Evolutionary conservation across 2,329 filamentous ascomycete genomes (phyloP).

Genomic region (Fusarium ramigenum): DNA sequence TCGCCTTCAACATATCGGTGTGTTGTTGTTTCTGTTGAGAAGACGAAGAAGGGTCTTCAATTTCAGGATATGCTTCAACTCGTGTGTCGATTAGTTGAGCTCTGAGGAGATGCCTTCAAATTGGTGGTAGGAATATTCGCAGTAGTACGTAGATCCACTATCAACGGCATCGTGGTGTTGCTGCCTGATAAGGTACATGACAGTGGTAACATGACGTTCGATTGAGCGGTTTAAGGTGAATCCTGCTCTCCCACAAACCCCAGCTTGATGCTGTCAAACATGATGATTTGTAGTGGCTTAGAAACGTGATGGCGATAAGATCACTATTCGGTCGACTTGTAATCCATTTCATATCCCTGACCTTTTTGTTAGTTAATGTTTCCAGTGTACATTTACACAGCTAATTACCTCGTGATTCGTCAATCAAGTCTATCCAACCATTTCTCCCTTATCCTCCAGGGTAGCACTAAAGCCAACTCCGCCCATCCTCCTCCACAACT

Average conservation of each 20-base stretch:
- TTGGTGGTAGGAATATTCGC: background rate
- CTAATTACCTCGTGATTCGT: background rate
- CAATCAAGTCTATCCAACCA: background rate
- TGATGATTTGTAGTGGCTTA: background rate
- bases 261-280: background rate
- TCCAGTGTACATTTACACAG: background rate
- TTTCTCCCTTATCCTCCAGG: background rate
- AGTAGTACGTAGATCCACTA: background rate
- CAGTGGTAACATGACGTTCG: background rate
- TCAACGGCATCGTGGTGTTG: background rate
- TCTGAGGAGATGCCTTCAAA: background rate
- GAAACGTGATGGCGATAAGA: background rate
- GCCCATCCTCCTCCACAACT: background rate
- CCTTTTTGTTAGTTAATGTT: background rate
- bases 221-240: background rate
- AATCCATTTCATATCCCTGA: too few species aligned
- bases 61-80: background rate
- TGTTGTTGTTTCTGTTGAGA: slow-evolving; percentile 16
- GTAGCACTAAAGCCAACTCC: background rate
- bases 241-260: background rate
- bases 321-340: background rate
- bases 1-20: too few species aligned
- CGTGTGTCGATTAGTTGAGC: background rate
- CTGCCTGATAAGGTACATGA: slow-evolving; percentile 6
- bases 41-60: background rate